Evolutionary conservation across 345 rosid genomes (phyloP), one percentile per base, ranked within the genome.

Genomic region (Dipteronia sinensis): DNA sequence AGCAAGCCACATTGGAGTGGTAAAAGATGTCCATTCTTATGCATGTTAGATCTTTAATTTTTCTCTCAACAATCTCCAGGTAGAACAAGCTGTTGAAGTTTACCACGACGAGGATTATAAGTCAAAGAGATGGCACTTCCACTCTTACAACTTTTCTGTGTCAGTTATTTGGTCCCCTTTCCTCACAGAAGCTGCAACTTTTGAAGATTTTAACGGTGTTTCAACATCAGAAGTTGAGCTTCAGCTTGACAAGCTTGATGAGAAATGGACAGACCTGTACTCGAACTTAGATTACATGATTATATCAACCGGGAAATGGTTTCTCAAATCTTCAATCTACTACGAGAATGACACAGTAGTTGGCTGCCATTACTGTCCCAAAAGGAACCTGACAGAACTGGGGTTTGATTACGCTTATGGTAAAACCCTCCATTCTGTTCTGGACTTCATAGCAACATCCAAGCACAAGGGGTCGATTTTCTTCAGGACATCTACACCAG

Each of bases 221-320:
- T 93, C 97, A 0, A 75, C 93, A 19, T 88, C 96, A n/a, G 87
- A 83, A 73, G 93, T 89, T 79, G 86, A 93, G 86, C 85, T 96
- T 67, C 93, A 96, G 47, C 86, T 94, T 0, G 98, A 96, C 82
- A 87, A 83, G 63, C 92, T 96, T 23, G 99, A 96, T 64, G 82
- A 85, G 77, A 92, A 86, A 38, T 95, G 97, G 97, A 86, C 89
- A 2, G 82, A 61, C 38, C 76, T 82, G 8, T 89, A 83, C 82
- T 84, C 81, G 66, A 86, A 78, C 82, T 75, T 89, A 13, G 95
- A 96, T 79, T 94, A 91, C 75, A 76, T 84, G 61, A 90, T 96
- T 38, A 84, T 96, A 79, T 96, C 99, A 3, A 94, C 97, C 0
- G 99, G 99, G 53, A 94, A 96, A 86, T 96, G 99, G 99, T 96